Evolutionary conservation across 2,329 filamentous ascomycete species (phyloP).

Genomic region (Podosphaera aphanis): DNA sequence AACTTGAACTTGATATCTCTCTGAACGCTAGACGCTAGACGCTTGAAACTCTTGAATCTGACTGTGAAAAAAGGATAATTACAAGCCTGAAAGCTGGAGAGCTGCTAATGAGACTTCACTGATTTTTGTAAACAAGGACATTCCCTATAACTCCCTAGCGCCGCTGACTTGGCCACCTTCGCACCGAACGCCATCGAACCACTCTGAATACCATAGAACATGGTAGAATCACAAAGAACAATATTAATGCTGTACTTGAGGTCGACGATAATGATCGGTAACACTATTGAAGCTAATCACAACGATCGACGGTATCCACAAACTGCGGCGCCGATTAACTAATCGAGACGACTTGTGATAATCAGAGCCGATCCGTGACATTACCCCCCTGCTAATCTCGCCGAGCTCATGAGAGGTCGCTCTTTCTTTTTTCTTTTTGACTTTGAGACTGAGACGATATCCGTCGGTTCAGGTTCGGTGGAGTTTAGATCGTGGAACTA

Average conservation of each 20-base stretch:
- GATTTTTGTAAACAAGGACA: no score
- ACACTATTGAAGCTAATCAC: not conserved
- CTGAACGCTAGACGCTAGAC: no score
- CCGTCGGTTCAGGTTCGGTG: not conserved
- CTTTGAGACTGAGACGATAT: not conserved
- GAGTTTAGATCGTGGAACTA: not conserved
- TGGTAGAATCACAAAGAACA: slow-evolving; percentile 35
- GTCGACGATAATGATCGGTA: not conserved
- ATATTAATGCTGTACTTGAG: slow-evolving; percentile 2
- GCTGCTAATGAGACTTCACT: no score
- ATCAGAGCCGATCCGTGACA: not conserved
- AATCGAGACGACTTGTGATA: no score
- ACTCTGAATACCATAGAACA: slow-evolving; percentile 37
- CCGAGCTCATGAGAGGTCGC: not conserved
- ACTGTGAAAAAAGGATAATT: no score
- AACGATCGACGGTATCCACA: not conserved
- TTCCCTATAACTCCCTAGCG: no score
- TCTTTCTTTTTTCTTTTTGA: not conserved
- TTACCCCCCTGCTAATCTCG: not conserved
- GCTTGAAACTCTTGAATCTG: no score
- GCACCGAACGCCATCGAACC: no score
- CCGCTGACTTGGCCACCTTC: no score
- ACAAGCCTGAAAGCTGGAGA: no score
- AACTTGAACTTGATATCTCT: no score
- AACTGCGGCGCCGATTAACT: not conserved